phyloP scores from a whole-genome alignment of 1,284 basidiomycete genomes.

The Phenoliferia sp. region DNA sequence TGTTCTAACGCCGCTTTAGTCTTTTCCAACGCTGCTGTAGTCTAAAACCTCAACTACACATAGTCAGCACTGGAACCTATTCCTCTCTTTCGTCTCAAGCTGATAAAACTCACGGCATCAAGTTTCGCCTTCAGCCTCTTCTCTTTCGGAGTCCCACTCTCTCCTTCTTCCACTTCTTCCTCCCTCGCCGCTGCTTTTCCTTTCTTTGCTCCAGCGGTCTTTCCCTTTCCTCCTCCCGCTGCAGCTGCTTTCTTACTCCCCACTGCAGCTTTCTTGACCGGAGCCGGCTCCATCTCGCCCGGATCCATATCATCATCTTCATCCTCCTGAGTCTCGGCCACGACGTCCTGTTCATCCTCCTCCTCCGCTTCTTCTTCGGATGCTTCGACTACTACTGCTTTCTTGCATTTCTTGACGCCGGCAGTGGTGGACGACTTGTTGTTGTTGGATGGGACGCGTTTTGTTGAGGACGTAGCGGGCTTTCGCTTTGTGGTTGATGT shows the following conservation, averaged over 20 bases:
- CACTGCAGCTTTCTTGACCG: not conserved
- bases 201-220: not conserved
- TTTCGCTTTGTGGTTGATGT: conserved; percentile 3
- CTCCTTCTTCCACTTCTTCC: not conserved
- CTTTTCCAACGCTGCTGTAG: conserved; percentile 5
- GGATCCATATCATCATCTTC: conserved; percentile 1
- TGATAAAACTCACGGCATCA: conserved; percentile 16
- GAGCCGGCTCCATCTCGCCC: not conserved
- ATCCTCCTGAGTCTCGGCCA: not conserved
- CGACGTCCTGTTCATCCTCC: not conserved
- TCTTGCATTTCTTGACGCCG: not conserved
- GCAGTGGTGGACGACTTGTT: not conserved
- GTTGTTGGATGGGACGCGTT: not conserved
- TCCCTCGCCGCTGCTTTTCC: not conserved
- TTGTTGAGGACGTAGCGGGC: not conserved
- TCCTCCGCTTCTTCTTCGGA: not conserved
- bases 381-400: not conserved
- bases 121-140: conserved; percentile 24
- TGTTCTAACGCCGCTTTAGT: conserved; percentile 7
- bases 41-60: conserved; percentile 3
- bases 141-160: conserved; percentile 3
- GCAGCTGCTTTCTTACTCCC: not conserved
- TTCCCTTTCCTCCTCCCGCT: not conserved
- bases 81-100: not conserved
- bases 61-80: not conserved